These are phyloP conservation scores for Ettlia oleoabundans DNA, from an alignment of 139 green algal species.

Conservation along the genomic window DNA sequence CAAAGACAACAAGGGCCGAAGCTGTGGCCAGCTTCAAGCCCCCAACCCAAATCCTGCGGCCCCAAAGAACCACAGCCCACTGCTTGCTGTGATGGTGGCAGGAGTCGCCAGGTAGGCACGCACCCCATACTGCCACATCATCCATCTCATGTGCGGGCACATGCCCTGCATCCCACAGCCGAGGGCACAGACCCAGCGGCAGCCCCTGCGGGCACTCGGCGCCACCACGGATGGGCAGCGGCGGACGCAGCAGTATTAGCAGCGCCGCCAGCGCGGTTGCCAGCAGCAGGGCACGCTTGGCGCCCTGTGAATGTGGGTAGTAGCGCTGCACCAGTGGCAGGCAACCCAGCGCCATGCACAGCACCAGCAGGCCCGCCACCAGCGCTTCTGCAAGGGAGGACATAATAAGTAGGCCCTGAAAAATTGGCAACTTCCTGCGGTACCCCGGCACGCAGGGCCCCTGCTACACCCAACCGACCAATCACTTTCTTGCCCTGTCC, in stretches of 20 bases:
- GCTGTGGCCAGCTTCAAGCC: too few species aligned
- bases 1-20: too few species aligned
- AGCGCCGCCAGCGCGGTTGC: slow-evolving; percentile 51
- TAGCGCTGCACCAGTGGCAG: slow-evolving; percentile 74
- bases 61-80: too few species aligned
- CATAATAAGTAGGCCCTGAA: too few species aligned
- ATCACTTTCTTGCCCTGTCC: too few species aligned
- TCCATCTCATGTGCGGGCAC: slow-evolving; percentile 83
- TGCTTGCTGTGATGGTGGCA: too few species aligned
- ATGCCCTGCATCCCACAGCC: slow-evolving; percentile 91
- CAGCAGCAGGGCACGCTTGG: slow-evolving; percentile 49
- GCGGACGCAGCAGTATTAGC: slow-evolving; percentile 76
- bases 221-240: slow-evolving; percentile 80
- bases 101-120: not conserved
- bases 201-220: slow-evolving; percentile 76
- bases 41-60: not conserved
- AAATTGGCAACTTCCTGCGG: too few species aligned
- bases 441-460: too few species aligned
- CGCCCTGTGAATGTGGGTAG: slow-evolving; percentile 18
- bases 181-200: slow-evolving; percentile 81
- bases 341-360: slow-evolving; percentile 59
- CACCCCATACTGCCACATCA: slow-evolving; percentile 85
- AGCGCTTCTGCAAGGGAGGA: slow-evolving; percentile 76
- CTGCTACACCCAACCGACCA: too few species aligned
- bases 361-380: slow-evolving; percentile 72